These are phyloP conservation scores for Picea engelmannii DNA, from an alignment of 83 land plant species.

Conservation along the genomic window DNA sequence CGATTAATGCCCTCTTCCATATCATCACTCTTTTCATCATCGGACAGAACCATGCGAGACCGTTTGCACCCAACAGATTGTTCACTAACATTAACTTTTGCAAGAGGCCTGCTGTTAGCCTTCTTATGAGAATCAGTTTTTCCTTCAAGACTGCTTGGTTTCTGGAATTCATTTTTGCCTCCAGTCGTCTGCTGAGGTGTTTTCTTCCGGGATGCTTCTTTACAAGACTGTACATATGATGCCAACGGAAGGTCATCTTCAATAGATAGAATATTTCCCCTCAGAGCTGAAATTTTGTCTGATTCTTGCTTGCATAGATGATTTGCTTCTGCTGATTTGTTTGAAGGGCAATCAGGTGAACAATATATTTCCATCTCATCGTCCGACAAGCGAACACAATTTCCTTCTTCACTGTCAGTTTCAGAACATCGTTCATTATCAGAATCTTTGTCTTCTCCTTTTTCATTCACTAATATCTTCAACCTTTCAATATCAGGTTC, in stretches of 20 bases:
- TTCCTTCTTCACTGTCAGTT: constrained; percentile 53
- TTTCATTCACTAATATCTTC: constrained; percentile 19
- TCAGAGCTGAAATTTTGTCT: not conserved
- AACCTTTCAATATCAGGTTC: constrained; percentile 45
- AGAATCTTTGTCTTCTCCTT: constrained; percentile 14
- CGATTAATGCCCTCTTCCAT: constrained; percentile 6
- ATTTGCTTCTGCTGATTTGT: not conserved
- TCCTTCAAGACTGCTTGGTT: not conserved
- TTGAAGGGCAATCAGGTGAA: constrained; percentile 7
- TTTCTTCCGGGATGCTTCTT: constrained; percentile 21
- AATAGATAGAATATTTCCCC: constrained; percentile 8
- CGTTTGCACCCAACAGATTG: constrained; percentile 57
- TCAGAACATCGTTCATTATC: constrained; percentile 56
- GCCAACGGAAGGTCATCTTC: constrained; percentile 48
- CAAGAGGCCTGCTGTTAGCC: not conserved
- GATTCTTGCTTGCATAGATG: not conserved
- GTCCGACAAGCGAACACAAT: constrained; percentile 16
- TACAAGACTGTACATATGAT: constrained; percentile 20
- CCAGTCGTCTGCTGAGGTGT: not conserved
- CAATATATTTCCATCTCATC: not conserved
- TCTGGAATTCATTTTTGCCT: constrained; percentile 1
- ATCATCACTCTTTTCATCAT: constrained; percentile 63
- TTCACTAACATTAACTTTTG: constrained; percentile 25
- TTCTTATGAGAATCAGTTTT: not conserved
- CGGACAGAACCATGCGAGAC: constrained; percentile 65